Evolutionary conservation across 2,329 filamentous ascomycete genomes (phyloP).

Genomic region (Nemania diffusa): DNA sequence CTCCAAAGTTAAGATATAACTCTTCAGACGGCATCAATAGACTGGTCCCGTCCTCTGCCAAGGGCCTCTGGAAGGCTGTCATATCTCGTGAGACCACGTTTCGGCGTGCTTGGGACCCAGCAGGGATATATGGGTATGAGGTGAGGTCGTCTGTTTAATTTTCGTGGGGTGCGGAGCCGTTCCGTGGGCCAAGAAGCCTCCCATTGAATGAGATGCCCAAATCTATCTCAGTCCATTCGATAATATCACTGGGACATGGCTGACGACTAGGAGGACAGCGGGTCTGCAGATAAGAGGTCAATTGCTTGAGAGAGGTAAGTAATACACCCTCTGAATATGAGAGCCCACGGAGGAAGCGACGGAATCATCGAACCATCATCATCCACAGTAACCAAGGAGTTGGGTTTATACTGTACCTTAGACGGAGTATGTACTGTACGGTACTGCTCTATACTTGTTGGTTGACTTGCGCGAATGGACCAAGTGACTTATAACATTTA

Average conservation of each 20-base stretch:
- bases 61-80: conserved; percentile 44
- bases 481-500: conserved; percentile 9
- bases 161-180: conserved; percentile 43
- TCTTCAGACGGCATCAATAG: conserved; percentile 44
- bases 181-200: conserved; percentile 37
- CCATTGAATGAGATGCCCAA: conserved; percentile 44
- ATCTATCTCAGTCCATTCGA: conserved; percentile 37
- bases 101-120: conserved; percentile 39
- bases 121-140: conserved; percentile 47
- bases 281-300: conserved; percentile 39
- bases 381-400: conserved; percentile 31
- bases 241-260: conserved; percentile 40
- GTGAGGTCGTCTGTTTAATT: conserved; percentile 43
- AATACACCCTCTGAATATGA: conserved; percentile 13
- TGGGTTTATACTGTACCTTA: conserved; percentile 39
- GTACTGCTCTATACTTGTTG: background rate
- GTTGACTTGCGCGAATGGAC: conserved; percentile 7
- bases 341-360: conserved; percentile 22
- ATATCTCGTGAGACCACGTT: conserved; percentile 45
- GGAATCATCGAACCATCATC: conserved; percentile 40
- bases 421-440: conserved; percentile 17
- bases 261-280: conserved; percentile 28
- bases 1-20: conserved; percentile 46
- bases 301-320: conserved; percentile 21
- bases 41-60: conserved; percentile 44